Evolutionary conservation across 2,329 filamentous ascomycete genomes (phyloP), one percentile per base, ranked within the genome.

Genomic region (Chrysosporium keratinophilum): DNA sequence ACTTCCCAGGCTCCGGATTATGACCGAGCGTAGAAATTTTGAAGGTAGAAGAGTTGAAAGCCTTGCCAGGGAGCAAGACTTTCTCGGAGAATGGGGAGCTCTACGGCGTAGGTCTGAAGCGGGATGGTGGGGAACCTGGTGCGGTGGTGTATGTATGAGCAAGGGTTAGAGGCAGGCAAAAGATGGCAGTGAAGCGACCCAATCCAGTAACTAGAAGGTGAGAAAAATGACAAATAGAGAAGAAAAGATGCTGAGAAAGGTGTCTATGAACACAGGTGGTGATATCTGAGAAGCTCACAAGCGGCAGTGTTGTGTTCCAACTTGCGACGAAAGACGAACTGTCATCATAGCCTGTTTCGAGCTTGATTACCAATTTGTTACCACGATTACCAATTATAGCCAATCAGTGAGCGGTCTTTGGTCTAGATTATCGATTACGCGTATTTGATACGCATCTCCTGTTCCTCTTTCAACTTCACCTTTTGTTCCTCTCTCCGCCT

Each of bases 31-130:
- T 62, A 56, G 62, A 61, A 66, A 66, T 66, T 43, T 55, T 66
- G 64, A 68, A 61, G 56, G 56, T 50, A 62, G 52, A 58, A 57
- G 52, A 43, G 37, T 57, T 60, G 70, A 72, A 72, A 71, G 69
- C 58, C 69, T 66, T 69, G 68, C 69, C 45, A 50, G 28, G 23
- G 56, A 66, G 69, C 69, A 72, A 72, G 70, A 69, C 69, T 67
- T 71, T 72, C 69, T 56, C 33, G 35, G 19, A 37, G 28, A 34
- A 41, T 31, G 15, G n/a, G 35, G n/a, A 37, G 35, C 15, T 40
- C 47, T 56, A 37, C 58, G 49, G 45, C 37, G 56, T 54, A 33
- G 14, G 34, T 39, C 11, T 33, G 51, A 57, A 56, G 59, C 59
- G 57, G 60, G 58, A 55, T 41, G 31, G 54, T 41, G 52, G 45